Evolutionary conservation across 1,284 basidiomycete genomes (phyloP), one percentile per base, ranked within the genome.

Genomic region (Leccinum angustisporum): DNA sequence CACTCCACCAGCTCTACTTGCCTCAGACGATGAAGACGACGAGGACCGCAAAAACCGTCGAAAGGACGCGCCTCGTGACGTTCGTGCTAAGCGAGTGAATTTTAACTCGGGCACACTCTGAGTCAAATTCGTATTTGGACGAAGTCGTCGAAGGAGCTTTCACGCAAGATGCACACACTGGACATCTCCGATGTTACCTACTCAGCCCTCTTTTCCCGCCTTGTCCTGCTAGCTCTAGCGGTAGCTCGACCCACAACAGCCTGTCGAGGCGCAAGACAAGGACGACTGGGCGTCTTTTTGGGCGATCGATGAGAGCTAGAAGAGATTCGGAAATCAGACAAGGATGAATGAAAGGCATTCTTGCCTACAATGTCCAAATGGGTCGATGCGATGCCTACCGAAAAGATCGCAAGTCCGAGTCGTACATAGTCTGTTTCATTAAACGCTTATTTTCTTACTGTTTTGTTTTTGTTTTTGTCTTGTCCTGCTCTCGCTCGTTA

Each of bases 221-320:
- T 55, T 21, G 54, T 27, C 16, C 36, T 25, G 8, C 33, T 54
- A 9, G 33, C 54, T 14, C 54, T 21, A 14, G 13, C 54, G 13
- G 33, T 25, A 11, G 4, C 10, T 61, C 3, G 34, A 55, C 10
- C 11, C 56, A 13, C 61, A 55, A 9, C 63, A 57, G 13, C 55
- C 61, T 4, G 34, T 55, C 9, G 30, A 40, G 2, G 34, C 2
- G 14, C 58, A 60, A 34, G 58, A 62, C 27, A 60, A 56, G 34
- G 61, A 66, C 5, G 64, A 67, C 16, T 70, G 69, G 71, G 57
- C 64, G 1, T 59, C 70, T 7, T 70, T 73, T 58, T 70, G 69
- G 69, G 60, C 61, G 16, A 61, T 46, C 13, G 69, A 70, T 54
- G 69, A 70, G 69, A 70, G 11, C n/a, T 73, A 36, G 69, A 72